Evolutionary conservation across 495 filamentous ascomycete species (phyloP).

Genomic region (Penicillium samsonianum): DNA sequence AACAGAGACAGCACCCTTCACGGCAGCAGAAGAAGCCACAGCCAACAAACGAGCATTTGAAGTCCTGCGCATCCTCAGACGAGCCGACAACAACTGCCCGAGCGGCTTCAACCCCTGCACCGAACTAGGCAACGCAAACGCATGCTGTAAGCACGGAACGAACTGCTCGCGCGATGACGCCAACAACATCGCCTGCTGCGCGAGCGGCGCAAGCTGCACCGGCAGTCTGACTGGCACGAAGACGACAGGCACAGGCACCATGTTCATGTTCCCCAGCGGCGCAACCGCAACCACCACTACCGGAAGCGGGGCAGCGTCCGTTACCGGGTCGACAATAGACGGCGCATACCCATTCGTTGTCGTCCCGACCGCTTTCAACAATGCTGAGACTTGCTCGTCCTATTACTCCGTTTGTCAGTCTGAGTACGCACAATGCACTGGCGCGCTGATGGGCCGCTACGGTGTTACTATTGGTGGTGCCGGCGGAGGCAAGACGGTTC

Average conservation of each 20-base stretch:
- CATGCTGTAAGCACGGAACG: conserved; percentile 58
- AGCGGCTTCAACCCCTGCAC: conserved; percentile 53
- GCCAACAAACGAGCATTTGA: conserved; percentile 37
- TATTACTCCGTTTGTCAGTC: conserved; percentile 65
- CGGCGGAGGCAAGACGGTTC: conserved; percentile 62
- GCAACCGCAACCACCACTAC: conserved; percentile 37
- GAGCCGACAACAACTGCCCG: conserved; percentile 51
- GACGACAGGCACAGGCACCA: conserved; percentile 29
- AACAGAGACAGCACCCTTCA: conserved; percentile 35
- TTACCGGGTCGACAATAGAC: conserved; percentile 46
- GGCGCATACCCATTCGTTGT: conserved; percentile 64
- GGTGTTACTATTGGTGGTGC: conserved; percentile 46
- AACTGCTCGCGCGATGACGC: conserved; percentile 59
- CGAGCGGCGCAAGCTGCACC: conserved; percentile 60
- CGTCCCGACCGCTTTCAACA: conserved; percentile 65
- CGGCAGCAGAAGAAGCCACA: conserved; percentile 26
- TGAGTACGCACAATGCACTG: conserved; percentile 64
- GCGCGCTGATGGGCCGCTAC: conserved; percentile 54
- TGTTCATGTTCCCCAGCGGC: conserved; percentile 40
- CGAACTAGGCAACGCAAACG: conserved; percentile 47
- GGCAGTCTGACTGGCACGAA: conserved; percentile 50
- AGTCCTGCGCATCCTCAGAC: conserved; percentile 40
- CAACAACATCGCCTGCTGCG: conserved; percentile 67
- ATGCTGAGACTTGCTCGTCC: conserved; percentile 63
- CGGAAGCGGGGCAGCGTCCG: conserved; percentile 29